Base-by-base conservation (phyloP, 192 early-diverging fungal species). In the Chytriomyces sp. region DNA sequence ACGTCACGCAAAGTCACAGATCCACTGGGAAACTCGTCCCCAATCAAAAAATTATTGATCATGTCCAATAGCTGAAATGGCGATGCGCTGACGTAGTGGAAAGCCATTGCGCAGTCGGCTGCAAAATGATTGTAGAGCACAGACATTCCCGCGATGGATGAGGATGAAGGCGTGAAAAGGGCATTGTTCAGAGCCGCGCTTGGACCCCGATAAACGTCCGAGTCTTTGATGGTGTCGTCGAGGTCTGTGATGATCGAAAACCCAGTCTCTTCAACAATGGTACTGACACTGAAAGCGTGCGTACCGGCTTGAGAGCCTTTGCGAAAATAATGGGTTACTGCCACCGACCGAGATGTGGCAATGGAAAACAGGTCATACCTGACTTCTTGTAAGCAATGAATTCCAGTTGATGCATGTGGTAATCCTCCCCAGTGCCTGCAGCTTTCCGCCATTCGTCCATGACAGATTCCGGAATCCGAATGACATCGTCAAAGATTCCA, bases 201-300 rank as follows among this genome's bases (percentile, higher is more conserved):
- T 44, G 90, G 87, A n/a, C 94, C 94, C 18, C 81, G 81, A 9
- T 87, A 77, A 45, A 97, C 87, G 26, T 91, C 86, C 0, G 94
- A 94, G 9, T 92, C 86, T 77, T 96, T 95, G 80, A 97, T 97
- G 8, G 95, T 97, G 80, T 97, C 95, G 80, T 97, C 95, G 68
- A 97, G 62, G 53, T 85, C 82, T 16, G 92, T 93, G 45, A 96
- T 92, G 10, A 96, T 79, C 0, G 93, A 94, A 8, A 94, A 78
- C 11, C 96, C 95, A 9, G 35, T 76, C 0, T 88, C 89, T 18
- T 91, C 88, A 66, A 95, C 83, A 44, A 95, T 73, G 67, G 89
- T 85, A 13, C 91, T 85, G 2, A 85, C 72, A 77, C 87, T 57
- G 79, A 79, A 28, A 72, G 86, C 66, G 23, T 87, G 50, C 46